phyloP scores from a whole-genome alignment of 176 grass and related monocot genomes.

The Oryza officinalis region DNA sequence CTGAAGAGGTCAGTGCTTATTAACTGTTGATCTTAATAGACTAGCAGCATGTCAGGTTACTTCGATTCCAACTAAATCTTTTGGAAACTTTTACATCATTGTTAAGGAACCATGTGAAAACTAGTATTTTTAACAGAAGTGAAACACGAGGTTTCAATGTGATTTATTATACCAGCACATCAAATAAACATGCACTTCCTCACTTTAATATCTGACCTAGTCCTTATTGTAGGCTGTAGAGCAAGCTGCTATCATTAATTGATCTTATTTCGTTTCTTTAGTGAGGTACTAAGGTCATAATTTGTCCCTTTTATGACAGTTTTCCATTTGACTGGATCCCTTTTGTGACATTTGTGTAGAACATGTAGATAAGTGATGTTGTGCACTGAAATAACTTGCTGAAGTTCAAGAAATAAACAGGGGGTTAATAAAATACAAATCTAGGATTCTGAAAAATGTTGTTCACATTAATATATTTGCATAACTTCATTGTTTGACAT shows the following conservation, averaged over 20 bases:
- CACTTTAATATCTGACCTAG: not conserved
- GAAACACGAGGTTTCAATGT: not conserved
- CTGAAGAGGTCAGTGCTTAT: constrained; percentile 54
- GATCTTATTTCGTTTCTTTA: not conserved
- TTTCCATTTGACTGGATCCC: not conserved
- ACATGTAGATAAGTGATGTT: constrained; percentile 25
- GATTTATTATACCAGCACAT: not conserved
- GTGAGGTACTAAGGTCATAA: not conserved
- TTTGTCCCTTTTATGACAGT: not conserved
- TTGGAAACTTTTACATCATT: not conserved
- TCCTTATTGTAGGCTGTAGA: not conserved
- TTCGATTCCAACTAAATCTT: constrained; percentile 9
- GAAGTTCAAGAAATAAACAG: constrained; percentile 41
- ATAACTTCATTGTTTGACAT: not conserved
- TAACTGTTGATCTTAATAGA: constrained; percentile 22
- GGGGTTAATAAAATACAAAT: constrained; percentile 37
- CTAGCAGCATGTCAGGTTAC: not conserved
- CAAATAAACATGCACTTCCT: constrained; percentile 8
- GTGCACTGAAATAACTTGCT: constrained; percentile 25
- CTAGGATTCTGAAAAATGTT: constrained; percentile 38
- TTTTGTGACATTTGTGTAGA: constrained; percentile 34
- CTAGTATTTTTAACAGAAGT: not conserved
- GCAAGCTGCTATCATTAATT: too few species aligned
- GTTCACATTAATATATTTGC: constrained; percentile 37
- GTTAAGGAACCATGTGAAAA: not conserved